A percentile compares a stretch with the other conserved stretches of the same genome.
Conservation (phyloP, 106 monocot species). For the Vanilla planifolia region DNA sequence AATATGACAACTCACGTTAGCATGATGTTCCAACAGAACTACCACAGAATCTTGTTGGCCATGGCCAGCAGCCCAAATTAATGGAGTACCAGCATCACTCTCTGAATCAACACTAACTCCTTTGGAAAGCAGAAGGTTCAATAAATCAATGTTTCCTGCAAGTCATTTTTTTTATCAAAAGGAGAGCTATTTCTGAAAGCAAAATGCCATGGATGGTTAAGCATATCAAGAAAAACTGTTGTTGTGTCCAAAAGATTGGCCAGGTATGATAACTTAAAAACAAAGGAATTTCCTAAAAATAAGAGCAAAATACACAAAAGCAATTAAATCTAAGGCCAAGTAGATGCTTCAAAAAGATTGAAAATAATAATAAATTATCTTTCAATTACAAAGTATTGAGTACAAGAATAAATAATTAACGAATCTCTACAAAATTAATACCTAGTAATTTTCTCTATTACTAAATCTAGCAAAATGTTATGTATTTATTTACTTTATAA, state of each 20-base stretch:
- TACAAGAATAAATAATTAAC: too few relatives aligned
- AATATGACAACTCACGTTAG: slow-evolving; percentile 51
- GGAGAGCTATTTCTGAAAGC: too few relatives aligned
- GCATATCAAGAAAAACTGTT: not conserved
- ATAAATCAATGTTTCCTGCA: slow-evolving; percentile 76
- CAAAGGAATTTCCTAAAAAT: not conserved
- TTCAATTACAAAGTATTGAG: too few relatives aligned
- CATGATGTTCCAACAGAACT: slow-evolving; percentile 67
- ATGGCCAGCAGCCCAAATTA: slow-evolving; percentile 96
- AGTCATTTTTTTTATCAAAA: slow-evolving; percentile 7
- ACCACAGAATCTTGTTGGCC: slow-evolving; percentile 62
- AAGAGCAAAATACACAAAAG: too few relatives aligned
- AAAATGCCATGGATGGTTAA: too few relatives aligned
- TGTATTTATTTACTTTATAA: too few relatives aligned
- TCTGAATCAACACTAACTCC: slow-evolving; percentile 69
- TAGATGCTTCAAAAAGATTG: too few relatives aligned
- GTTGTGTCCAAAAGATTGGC: not conserved
- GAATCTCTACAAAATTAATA: too few relatives aligned
- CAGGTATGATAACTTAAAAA: not conserved
- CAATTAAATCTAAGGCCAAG: too few relatives aligned
- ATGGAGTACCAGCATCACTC: slow-evolving; percentile 94
- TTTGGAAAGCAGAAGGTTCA: slow-evolving; percentile 65
- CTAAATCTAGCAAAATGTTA: too few relatives aligned
- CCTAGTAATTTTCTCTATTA: too few relatives aligned
- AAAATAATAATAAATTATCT: too few relatives aligned